Conservation (phyloP, 441 rosid genomes). For the Pelargonium fulgidum region DNA sequence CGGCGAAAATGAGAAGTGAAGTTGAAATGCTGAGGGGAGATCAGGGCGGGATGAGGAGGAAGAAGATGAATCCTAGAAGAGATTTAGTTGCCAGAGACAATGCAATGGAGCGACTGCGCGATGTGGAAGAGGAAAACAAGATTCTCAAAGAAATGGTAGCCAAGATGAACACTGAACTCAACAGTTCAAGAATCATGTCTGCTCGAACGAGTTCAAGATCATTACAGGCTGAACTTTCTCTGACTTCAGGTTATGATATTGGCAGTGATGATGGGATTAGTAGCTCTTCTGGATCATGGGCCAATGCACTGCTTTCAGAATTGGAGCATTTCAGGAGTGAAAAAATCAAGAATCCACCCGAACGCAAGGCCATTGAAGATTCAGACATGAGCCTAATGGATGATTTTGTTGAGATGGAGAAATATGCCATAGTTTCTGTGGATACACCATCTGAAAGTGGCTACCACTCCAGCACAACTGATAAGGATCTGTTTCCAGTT, state of each 20-base stretch:
- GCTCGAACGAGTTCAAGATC: conserved; percentile 54
- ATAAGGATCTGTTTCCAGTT: conserved; percentile 25
- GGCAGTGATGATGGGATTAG: conserved; percentile 51
- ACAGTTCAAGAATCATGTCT: conserved; percentile 51
- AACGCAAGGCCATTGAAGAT: conserved; percentile 40
- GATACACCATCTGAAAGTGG: conserved; percentile 36
- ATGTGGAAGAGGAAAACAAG: conserved; percentile 80
- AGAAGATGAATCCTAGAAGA: conserved; percentile 34
- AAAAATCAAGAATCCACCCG: conserved; percentile 34
- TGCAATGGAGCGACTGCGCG: conserved; percentile 38
- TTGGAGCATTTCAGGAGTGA: conserved; percentile 52
- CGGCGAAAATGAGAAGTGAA: conserved; percentile 71
- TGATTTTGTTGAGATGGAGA: conserved; percentile 86
- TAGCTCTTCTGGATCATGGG: conserved; percentile 59
- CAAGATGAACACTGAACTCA: conserved; percentile 63
- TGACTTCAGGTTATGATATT: conserved; percentile 45
- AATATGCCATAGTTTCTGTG: conserved; percentile 53
- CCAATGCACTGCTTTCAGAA: conserved; percentile 67
- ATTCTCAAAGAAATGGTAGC: conserved; percentile 50
- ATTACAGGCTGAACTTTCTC: conserved; percentile 31
- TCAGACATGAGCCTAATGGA: conserved; percentile 67
- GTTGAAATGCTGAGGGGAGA: conserved; percentile 57
- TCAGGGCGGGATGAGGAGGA: conserved; percentile 41
- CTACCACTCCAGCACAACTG: conserved; percentile 21
- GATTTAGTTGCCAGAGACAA: conserved; percentile 45